Evolutionary conservation across 805 yeast species (phyloP), one percentile per base, ranked within the genome.

Genomic region (Hanseniaspora meyeri): DNA sequence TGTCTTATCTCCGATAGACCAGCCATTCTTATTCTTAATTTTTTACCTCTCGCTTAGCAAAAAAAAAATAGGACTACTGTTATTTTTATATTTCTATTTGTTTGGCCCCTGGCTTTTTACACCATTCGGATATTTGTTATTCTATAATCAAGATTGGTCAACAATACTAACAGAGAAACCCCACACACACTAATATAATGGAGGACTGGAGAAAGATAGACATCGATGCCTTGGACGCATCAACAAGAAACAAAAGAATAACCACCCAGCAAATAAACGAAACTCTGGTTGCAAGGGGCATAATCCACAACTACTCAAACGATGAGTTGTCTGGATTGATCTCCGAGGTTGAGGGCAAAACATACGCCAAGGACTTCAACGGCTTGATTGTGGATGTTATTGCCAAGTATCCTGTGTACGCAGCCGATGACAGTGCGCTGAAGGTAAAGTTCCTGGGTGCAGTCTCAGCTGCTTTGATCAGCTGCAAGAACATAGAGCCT

Each of bases 131-230:
- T 24, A 4, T 24, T 4, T 24, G 3, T 24, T 4, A 24, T 24
- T 24, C 27, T 24, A n/a, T n/a, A n/a, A n/a, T n/a, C n/a, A n/a
- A n/a, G n/a, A n/a, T n/a, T n/a, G n/a, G n/a, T n/a, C n/a, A n/a
- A n/a, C n/a, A n/a, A n/a, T n/a, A n/a, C n/a, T n/a, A 14, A 14
- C 40, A 14, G 4, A 37, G 17, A 37, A 34, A 7, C 37, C 12
- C 37, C 37, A 7, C 4, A 32, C 34, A 32, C 34, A 32, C 12
- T 7, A 3, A 32, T 3, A 58, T 40, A 49, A 79, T 80, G 80
- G 82, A 79, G 59, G 89, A 84, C 66, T 86, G 95, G 95, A 85
- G 98, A 78, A 82, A 93, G 77, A 87, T 91, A 63, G 96, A 93
- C 68, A 82, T 93, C 55, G 97, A 93, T 70, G 86, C 88, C 17